Base-by-base conservation (phyloP, 805 yeast species). In the Ogataea zsoltii region DNA sequence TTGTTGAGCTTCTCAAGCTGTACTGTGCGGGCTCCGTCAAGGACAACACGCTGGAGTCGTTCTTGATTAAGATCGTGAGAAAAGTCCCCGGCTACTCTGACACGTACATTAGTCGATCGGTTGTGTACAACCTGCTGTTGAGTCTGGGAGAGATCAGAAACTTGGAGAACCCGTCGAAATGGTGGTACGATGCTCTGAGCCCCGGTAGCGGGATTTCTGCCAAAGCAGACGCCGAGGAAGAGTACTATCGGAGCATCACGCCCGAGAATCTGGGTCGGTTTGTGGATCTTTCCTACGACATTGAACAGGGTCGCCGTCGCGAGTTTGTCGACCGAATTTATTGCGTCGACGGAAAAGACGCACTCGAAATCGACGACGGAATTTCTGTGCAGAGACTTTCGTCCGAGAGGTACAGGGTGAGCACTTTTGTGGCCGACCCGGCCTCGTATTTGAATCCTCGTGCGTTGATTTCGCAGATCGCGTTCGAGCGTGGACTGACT, bases 281-380 rank as follows among this genome's bases (percentile, higher is more conserved):
- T 26, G 34, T 61, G 25, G 52, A 60, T 33, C 11, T 55, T 10
- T 14, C 45, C 10, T 11, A 45, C n/a, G 65, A 62, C 34, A 6
- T 33, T 2, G 45, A 31, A 21, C n/a, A 18, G 1, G n/a, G 21
- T 5, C 12, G 26, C 1, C 66, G 85, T 53, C 52, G 53, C n/a
- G 71, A 72, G 21, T 77, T 73, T 51, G 65, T 65, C 0, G 66
- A 72, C 36, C 57, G 75, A 11, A 82, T 90, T 1, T 92, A 81
- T 61, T 90, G 97, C 65, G 88, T 92, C 47, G 99, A 94, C 66
- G 74, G 84, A 2, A 78, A 71, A 3, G 74, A 74, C 33, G 96
- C 98, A 0, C 84, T 85, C 54, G 98, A 94, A 63, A 85, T 94
- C 48, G 99, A 92, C 64, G 99, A 92, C 65, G 99, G 97, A 38